phyloP scores from a whole-genome alignment of 1,284 basidiomycete species.

The Xerocomus amazonicus region DNA sequence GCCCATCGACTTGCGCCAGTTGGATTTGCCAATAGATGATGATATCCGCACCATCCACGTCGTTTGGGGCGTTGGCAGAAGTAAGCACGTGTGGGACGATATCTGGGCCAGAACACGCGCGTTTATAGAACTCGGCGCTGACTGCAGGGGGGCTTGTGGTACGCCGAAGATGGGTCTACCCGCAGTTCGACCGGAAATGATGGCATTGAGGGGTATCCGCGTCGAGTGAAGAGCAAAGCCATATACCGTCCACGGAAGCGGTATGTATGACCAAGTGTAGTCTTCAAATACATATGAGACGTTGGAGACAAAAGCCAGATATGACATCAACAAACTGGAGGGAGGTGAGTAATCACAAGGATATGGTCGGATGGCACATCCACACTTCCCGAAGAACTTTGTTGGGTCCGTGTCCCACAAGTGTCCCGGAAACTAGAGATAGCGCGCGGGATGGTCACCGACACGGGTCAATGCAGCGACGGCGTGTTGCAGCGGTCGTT shows the following conservation, averaged over 20 bases:
- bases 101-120: too few species aligned
- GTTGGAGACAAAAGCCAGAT: constrained; percentile 46
- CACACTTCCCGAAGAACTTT: constrained; percentile 56
- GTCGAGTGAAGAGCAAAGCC: constrained; percentile 51
- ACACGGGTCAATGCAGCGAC: constrained; percentile 7
- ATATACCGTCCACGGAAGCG: constrained; percentile 46
- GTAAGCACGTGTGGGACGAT: too few species aligned
- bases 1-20: constrained; percentile 17
- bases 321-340: constrained; percentile 42
- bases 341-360: background rate
- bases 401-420: constrained; percentile 54
- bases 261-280: constrained; percentile 34
- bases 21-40: too few species aligned
- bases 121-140: too few species aligned
- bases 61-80: too few species aligned
- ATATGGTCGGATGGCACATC: constrained; percentile 18
- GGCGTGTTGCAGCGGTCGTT: background rate
- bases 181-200: constrained; percentile 54
- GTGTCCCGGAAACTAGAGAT: constrained; percentile 48
- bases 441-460: constrained; percentile 24
- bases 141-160: constrained; percentile 8
- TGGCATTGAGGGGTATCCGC: constrained; percentile 58
- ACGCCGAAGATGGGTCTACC: constrained; percentile 41
- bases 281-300: constrained; percentile 61
- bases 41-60: too few species aligned